Conservation (phyloP, 257 asterid species). For the Prunella vulgaris region DNA sequence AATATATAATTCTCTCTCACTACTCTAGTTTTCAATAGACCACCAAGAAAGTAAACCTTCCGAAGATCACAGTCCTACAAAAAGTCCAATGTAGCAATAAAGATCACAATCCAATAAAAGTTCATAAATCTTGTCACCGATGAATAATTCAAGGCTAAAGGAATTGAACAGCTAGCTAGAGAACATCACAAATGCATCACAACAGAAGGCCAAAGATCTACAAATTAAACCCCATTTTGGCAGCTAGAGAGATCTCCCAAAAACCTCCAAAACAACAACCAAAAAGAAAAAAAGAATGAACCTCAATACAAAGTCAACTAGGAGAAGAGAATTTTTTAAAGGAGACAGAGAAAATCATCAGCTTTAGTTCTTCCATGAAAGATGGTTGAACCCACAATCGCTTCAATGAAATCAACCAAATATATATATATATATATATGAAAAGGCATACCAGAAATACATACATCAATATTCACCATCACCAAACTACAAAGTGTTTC, state of each 20-base stretch:
- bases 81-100: conserved; percentile 2
- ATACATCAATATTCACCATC: background rate
- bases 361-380: conserved; percentile 1
- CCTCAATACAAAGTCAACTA: conserved; percentile 27
- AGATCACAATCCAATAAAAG: conserved; percentile 14
- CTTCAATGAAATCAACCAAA: conserved; percentile 5
- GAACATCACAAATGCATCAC: conserved; percentile 7
- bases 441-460: background rate
- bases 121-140: background rate
- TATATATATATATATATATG: background rate
- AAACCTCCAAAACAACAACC: too few species aligned
- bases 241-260: too few species aligned
- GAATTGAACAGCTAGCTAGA: background rate
- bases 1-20: background rate
- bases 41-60: conserved; percentile 15
- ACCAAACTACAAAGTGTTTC: conserved; percentile 2
- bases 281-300: too few species aligned
- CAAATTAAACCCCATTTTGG: conserved; percentile 11
- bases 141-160: background rate
- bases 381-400: background rate
- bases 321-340: background rate
- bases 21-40: conserved; percentile 5
- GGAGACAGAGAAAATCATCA: background rate
- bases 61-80: conserved; percentile 25
- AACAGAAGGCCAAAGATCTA: background rate